phyloP scores from a whole-genome alignment of 352 stramenopile species.

The Pythium brachiatum region DNA sequence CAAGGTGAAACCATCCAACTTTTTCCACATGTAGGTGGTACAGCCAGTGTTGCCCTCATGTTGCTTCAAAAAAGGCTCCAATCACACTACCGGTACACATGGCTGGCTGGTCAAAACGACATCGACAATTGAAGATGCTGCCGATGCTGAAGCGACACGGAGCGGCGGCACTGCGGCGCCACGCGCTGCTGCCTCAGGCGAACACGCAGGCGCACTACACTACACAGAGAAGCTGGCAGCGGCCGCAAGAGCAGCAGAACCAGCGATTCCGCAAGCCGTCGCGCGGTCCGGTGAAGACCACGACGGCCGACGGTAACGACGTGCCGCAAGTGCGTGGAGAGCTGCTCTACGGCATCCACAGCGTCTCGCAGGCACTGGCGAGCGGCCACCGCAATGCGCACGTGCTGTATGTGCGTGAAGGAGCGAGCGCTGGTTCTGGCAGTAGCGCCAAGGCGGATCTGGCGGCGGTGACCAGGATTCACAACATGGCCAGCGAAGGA shows the following conservation, averaged over 20 bases:
- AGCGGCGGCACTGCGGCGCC: conserved; percentile 2
- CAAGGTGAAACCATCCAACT: too few relatives aligned
- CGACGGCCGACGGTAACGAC: conserved; percentile 32
- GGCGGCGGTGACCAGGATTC: conserved; percentile 16
- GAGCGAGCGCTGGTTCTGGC: neutral
- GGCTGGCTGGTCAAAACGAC: neutral
- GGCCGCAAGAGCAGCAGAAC: neutral
- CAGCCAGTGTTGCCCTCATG: conserved; percentile 14
- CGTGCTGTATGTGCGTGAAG: conserved; percentile 47
- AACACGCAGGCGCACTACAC: neutral
- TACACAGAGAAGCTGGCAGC: neutral
- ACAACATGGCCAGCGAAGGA: conserved; percentile 17
- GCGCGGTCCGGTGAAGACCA: conserved; percentile 1
- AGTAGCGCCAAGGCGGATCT: conserved; percentile 9
- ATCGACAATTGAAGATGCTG: neutral
- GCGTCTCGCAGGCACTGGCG: conserved; percentile 60
- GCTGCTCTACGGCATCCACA: conserved; percentile 70
- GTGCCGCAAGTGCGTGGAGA: conserved; percentile 60
- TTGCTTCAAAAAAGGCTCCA: neutral
- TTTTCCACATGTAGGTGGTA: too few relatives aligned
- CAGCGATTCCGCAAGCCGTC: conserved; percentile 12
- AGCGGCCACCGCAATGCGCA: conserved; percentile 50
- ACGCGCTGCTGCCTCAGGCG: conserved; percentile 1
- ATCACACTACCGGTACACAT: too few relatives aligned
- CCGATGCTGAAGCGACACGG: conserved; percentile 3